These are phyloP conservation scores for Aureobasidium namibiae DNA, from an alignment of 2,329 filamentous ascomycete species.

Conservation along the genomic window DNA sequence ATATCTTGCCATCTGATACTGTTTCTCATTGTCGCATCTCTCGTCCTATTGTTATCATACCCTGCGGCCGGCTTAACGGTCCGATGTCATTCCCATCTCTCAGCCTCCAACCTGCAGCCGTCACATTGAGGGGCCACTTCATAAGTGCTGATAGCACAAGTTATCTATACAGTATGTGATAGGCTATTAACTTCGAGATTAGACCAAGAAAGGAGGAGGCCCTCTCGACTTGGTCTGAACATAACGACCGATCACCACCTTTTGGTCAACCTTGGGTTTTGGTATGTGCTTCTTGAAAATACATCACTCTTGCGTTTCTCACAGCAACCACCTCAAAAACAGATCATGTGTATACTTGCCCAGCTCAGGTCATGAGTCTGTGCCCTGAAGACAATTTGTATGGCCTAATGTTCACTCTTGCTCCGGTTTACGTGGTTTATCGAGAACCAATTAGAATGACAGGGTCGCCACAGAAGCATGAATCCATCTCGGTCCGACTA, in stretches of 20 bases:
- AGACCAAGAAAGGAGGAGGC: too few relatives aligned
- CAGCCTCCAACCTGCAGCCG: not conserved
- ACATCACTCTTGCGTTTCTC: not conserved
- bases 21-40: slow-evolving; percentile 3
- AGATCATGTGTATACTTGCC: not conserved
- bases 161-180: not conserved
- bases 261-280: too few relatives aligned
- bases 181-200: too few relatives aligned
- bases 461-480: not conserved
- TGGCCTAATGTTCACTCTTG: too few relatives aligned
- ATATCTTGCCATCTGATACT: not conserved
- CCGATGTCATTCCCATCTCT: not conserved
- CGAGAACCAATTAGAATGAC: not conserved
- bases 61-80: slow-evolving; percentile 2
- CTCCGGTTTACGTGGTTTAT: not conserved
- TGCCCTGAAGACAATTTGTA: too few relatives aligned
- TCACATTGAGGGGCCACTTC: not conserved
- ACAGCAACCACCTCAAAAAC: not conserved
- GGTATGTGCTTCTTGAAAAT: too few relatives aligned
- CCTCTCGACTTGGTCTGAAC: too few relatives aligned
- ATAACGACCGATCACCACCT: too few relatives aligned
- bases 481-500: too few relatives aligned
- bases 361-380: too few relatives aligned
- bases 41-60: slow-evolving; percentile 1
- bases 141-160: not conserved